phyloP scores from a whole-genome alignment of 1,284 basidiomycete genomes.

The Ganoderma leucocontextum region DNA sequence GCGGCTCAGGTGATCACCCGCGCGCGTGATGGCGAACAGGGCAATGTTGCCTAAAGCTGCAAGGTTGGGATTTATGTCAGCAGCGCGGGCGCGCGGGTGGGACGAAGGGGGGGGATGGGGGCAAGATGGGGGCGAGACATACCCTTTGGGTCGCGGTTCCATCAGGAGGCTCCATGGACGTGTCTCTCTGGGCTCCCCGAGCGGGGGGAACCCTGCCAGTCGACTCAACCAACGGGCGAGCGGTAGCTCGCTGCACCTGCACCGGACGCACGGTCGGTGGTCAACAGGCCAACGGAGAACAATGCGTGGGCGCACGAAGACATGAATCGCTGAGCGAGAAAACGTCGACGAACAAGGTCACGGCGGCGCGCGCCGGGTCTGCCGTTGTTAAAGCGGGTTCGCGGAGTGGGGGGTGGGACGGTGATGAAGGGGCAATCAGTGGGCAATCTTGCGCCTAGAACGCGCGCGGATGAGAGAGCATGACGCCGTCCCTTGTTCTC shows the following conservation, averaged over 20 bases:
- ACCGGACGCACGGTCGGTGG: background rate
- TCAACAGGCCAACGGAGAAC: constrained; percentile 1
- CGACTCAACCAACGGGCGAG: background rate
- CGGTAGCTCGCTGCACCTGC: background rate
- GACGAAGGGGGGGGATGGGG: background rate
- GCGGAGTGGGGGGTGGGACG: constrained; percentile 25
- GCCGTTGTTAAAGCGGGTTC: constrained; percentile 14
- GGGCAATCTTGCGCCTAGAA: constrained; percentile 12
- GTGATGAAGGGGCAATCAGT: constrained; percentile 21
- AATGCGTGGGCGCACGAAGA: constrained; percentile 5
- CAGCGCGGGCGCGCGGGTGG: constrained; percentile 29
- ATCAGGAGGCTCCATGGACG: constrained; percentile 22
- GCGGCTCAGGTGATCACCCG: background rate
- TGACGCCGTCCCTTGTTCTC: constrained; percentile 29
- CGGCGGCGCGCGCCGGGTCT: constrained; percentile 4
- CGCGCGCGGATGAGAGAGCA: constrained; percentile 12
- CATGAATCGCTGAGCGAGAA: constrained; percentile 3
- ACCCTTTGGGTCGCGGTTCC: constrained; percentile 18
- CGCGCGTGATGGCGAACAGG: background rate
- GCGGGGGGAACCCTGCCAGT: background rate
- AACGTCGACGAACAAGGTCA: constrained; percentile 4
- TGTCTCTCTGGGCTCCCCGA: constrained; percentile 1
- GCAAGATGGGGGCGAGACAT: constrained; percentile 14
- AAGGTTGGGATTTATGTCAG: constrained; percentile 35
- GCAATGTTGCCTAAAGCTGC: constrained; percentile 26